These are phyloP conservation scores for Leucosporidium creatinivorum DNA, from an alignment of 768 basidiomycete species.

Conservation along the genomic window DNA sequence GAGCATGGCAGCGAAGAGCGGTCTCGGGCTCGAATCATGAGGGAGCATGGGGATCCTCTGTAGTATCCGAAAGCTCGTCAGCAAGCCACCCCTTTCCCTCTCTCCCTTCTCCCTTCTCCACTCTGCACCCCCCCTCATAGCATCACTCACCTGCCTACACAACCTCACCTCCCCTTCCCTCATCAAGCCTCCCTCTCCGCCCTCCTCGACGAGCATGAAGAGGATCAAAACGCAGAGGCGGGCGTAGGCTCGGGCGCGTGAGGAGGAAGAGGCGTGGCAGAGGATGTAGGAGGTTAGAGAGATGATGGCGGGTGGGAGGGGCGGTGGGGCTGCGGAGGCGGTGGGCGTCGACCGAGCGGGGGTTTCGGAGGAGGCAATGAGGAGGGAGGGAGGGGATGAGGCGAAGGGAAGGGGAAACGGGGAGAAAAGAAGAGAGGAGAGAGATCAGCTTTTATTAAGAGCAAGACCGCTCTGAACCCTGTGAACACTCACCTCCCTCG, in stretches of 20 bases:
- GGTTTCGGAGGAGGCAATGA: neutral
- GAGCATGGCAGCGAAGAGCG: slow-evolving; percentile 11
- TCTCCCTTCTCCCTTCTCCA: too few relatives aligned
- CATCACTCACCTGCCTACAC: slow-evolving; percentile 23
- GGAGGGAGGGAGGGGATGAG: neutral
- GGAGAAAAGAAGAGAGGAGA: neutral
- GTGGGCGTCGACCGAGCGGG: neutral
- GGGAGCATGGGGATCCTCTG: slow-evolving; percentile 18
- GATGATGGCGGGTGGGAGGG: slow-evolving; percentile 18
- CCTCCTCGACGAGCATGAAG: slow-evolving; percentile 29
- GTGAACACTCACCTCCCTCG: neutral
- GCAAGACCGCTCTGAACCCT: too few relatives aligned
- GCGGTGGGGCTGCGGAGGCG: neutral
- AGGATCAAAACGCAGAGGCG: slow-evolving; percentile 19
- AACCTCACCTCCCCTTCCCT: neutral
- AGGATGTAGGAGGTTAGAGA: slow-evolving; percentile 31
- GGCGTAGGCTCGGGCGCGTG: slow-evolving; percentile 16
- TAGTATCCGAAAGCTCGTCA: neutral
- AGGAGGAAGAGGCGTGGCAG: slow-evolving; percentile 22
- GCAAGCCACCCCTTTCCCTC: neutral
- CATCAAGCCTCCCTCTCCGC: slow-evolving; percentile 17
- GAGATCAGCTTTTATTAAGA: too few relatives aligned
- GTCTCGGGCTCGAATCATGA: neutral
- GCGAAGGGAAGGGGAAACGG: too few relatives aligned
- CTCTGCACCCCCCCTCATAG: too few relatives aligned